These are phyloP conservation scores for Triglochin maritima DNA, from an alignment of 106 monocot species.

Conservation along the genomic window DNA sequence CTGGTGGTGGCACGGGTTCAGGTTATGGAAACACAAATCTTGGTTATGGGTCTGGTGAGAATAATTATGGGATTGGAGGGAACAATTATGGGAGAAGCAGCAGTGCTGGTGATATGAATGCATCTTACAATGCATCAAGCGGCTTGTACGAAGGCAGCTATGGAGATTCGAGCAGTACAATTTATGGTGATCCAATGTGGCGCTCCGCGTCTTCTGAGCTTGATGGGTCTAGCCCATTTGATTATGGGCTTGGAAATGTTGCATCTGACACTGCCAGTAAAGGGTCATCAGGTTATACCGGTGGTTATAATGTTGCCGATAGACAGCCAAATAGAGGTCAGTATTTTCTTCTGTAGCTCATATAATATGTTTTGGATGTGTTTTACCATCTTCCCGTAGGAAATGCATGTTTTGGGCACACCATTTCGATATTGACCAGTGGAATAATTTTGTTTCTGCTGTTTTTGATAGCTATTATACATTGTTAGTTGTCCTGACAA, in stretches of 20 bases:
- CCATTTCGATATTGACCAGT: not conserved
- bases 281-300: constrained; percentile 35
- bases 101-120: constrained; percentile 16
- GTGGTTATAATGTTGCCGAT: constrained; percentile 38
- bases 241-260: constrained; percentile 40
- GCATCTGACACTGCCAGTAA: constrained; percentile 32
- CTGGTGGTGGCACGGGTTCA: constrained; percentile 9
- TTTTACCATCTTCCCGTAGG: not conserved
- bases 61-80: constrained; percentile 23
- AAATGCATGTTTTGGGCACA: not conserved
- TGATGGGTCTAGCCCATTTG: constrained; percentile 48
- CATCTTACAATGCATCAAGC: constrained; percentile 22
- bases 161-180: constrained; percentile 31
- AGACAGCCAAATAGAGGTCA: constrained; percentile 58
- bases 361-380: not conserved
- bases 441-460: not conserved
- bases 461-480: not conserved
- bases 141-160: constrained; percentile 34
- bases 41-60: constrained; percentile 36
- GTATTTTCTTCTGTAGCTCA: not conserved
- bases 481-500: not conserved
- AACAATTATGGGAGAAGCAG: constrained; percentile 33
- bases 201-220: constrained; percentile 40
- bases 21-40: constrained; percentile 27
- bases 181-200: constrained; percentile 57